Percentiles rank a stretch among this genome's conserved stretches.
phyloP scores from a whole-genome alignment of 441 rosid genomes.

The Theobroma grandiflorum region DNA sequence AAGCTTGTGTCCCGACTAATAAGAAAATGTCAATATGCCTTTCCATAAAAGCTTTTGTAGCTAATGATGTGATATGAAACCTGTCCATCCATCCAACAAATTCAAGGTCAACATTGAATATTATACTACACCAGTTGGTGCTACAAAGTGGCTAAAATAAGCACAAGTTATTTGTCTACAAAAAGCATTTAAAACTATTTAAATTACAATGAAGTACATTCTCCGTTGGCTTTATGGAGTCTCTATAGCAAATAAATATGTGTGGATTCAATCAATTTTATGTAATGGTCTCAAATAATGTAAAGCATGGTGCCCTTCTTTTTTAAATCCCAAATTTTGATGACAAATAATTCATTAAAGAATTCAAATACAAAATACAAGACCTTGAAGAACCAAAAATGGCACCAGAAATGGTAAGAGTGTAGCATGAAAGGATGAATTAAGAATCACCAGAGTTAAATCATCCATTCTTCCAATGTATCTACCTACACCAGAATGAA shows the following conservation, averaged over 20 bases:
- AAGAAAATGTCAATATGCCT: neutral
- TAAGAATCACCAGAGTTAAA: neutral
- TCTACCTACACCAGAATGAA: constrained; percentile 4
- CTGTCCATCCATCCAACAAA: neutral
- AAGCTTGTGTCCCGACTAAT: neutral
- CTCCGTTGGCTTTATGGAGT: neutral
- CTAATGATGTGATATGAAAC: neutral
- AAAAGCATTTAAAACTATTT: neutral
- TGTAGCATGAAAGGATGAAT: neutral
- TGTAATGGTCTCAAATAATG: neutral
- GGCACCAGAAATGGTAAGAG: neutral
- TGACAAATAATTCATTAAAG: neutral
- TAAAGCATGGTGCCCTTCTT: neutral
- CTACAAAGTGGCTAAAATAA: neutral
- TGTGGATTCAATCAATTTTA: neutral
- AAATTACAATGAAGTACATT: constrained; percentile 8
- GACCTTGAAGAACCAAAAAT: constrained; percentile 1
- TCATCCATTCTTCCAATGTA: neutral
- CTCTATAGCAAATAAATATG: neutral
- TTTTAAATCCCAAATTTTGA: constrained; percentile 8
- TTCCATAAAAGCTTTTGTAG: neutral
- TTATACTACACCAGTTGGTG: neutral
- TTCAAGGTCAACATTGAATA: neutral
- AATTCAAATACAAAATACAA: neutral
- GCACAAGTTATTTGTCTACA: neutral